Evolutionary conservation across 495 filamentous ascomycete species (phyloP), one percentile per base, ranked within the genome.

Genomic region (Copromyces sp.): DNA sequence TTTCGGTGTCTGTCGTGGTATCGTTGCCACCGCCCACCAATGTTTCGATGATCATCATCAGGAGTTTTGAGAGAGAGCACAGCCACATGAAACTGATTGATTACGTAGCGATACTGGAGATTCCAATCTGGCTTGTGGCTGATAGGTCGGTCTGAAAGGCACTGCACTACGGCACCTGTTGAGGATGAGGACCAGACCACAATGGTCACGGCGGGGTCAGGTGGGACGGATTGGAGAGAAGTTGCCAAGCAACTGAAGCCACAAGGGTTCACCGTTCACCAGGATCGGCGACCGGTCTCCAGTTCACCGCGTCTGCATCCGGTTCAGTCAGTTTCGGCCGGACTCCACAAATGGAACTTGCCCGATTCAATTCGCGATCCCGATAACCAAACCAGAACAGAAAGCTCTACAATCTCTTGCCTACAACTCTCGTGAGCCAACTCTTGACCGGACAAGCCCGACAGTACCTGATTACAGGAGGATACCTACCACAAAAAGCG

Each of bases 401-500:
- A 70, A 9, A 68, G 8, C 61, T 69, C 17, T 70, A 16, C 69
- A 45, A 70, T 72, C 20, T 47, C 45, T n/a, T 37, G 61, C 38
- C 16, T 72, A 68, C 39, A 65, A 73, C 69, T 73, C 70, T 61
- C 71, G 75, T 78, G 76, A 78, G 78, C 75, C 75, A 76, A 76
- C 74, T 73, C 29, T 61, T 35, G 14, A 61, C 29, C 53, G 53
- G 53, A 61, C 53, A 61, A 61, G 53, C 53, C 53, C 53, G 53
- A 61, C 29, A 61, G 53, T 35, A 61, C 53, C 29, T 61, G 14
- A 61, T 35, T 6, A 61, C 14, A 61, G 14, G 53, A 61, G 53
- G 53, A 61, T 61, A 61, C 44, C n/a, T 47, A 47, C 14, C 53
- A 32, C 53, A 35, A 32, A 61, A 61, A 17, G 53, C 53, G 29